phyloP scores from a whole-genome alignment of 768 basidiomycete species.

The Lactifluus volemus region DNA sequence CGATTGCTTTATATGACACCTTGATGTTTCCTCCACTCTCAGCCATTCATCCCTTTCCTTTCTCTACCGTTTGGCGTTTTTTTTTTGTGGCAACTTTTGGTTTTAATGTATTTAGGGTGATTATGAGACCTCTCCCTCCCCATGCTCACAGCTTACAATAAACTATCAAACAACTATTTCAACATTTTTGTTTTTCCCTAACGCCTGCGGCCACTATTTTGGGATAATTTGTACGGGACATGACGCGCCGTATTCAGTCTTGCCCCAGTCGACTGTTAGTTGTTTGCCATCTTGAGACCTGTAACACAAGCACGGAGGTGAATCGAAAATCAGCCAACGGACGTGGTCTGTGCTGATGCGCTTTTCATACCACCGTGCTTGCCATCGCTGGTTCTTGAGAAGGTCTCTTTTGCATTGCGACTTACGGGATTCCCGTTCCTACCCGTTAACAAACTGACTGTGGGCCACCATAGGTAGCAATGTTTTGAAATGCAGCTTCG shows the following conservation, averaged over 20 bases:
- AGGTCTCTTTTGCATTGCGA: no score
- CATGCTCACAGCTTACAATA: background rate
- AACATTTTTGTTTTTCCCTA: background rate
- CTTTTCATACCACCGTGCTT: no score
- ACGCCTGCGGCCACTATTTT: background rate
- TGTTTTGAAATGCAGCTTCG: no score
- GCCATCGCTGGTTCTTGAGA: no score
- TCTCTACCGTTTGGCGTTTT: background rate
- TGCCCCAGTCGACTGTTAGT: background rate
- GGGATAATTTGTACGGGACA: background rate
- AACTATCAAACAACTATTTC: background rate
- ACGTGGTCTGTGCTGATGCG: no score
- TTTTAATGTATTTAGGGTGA: background rate
- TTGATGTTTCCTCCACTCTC: background rate
- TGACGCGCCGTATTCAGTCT: background rate
- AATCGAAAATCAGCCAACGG: no score
- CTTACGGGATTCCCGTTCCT: no score
- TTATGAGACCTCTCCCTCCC: background rate
- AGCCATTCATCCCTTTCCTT: background rate
- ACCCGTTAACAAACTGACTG: no score
- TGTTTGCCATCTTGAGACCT: no score
- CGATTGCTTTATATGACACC: conserved; percentile 1
- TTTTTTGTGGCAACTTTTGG: background rate
- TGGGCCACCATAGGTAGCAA: no score
- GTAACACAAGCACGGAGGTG: no score